Evolutionary conservation across 805 yeast genomes (phyloP), one percentile per base, ranked within the genome.

Genomic region (Pichia pseudocactophila): DNA sequence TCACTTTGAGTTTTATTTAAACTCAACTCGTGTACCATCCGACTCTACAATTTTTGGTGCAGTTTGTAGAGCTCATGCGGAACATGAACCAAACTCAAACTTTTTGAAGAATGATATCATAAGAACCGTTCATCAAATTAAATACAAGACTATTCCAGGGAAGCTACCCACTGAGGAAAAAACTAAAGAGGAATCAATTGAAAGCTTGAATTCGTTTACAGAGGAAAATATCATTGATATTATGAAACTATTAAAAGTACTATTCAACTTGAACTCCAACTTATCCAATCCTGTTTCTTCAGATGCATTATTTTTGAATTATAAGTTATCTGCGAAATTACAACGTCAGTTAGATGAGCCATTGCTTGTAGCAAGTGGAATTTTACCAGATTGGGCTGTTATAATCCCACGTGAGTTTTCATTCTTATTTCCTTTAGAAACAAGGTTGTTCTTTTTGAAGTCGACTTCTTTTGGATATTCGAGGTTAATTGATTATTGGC

Each of bases 381-480:
- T 84, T 2, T 58, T 90, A 33, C 97, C 97, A 0, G 74, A 74
- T 7, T 90, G 97, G 97, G 73, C 82, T 17, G 73, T 83, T 30
- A 72, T 74, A 45, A 63, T 87, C n/a, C 78, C 95, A 0, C 70
- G 80, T 41, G 70, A 75, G 16, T 87, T 72, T 52, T 86, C 95
- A 11, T 90, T 90, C 52, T 55, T 90, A 36, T 86, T 86, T 55
- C 96, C 97, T 0, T 64, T 90, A 35, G 92, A 81, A 39, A 76
- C 92, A 0, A 71, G 97, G 45, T 68, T 83, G 34, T 73, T 78
- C 49, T 87, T 85, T 53, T 61, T 90, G 42, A 90, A 84, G 50
- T 78, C 89, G 7, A 86, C 96, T 0, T 88, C 97, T 0, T 89
- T 84, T 65, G 97, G 97, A 0, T 82, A 85, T 56, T 82, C 94